Base-by-base conservation (phyloP, 805 yeast genomes). In the Wickerhamomyces canadensis region DNA sequence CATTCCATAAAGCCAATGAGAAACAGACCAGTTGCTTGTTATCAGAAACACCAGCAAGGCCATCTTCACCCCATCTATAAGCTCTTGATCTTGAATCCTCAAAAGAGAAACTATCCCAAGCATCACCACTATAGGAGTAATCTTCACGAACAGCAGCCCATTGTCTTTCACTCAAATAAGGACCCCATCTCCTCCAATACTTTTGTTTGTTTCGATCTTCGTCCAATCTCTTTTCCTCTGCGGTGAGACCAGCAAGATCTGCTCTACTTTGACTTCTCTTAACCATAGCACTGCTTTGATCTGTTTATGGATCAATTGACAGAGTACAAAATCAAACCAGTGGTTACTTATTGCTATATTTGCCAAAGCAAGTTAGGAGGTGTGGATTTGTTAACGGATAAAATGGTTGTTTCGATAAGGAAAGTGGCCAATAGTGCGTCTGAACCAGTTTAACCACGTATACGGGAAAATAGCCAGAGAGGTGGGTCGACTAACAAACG, bases 61-160 rank as follows among this genome's bases (percentile, higher is more conserved):
- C 97, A 57, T 88, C 96, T 59, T 89, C 97, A 29, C 96, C 95
- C 97, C 97, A 88, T 31, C 97, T 70, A 58, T 84, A 88, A 12
- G 85, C 76, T 47, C 97, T 67, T 17, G 88, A 75, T 42, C 78
- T 70, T 2, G 94, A 82, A 43, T 85, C 87, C 42, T 85, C 94
- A 57, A 86, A 87, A 7, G 94, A 85, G 61, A 88, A 88, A 49
- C 78, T 76, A 27, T 77, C 70, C 97, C 97, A 88, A 4, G 96
- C 96, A 49, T 87, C 87, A 30, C 97, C 97, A 48, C 78, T 74
- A 35, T 62, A 68, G 0, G 95, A 83, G 60, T 88, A 88, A 57
- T 87, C 96, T 61, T 88, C 96, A 42, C 96, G 67, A 5, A 84
- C 91, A 1, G 86, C 55, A 29, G 58, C 59, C 95, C 95, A 85